Evolutionary conservation across 208 protist species (phyloP).

Genomic region (Acanthamoeba divionensis): DNA sequence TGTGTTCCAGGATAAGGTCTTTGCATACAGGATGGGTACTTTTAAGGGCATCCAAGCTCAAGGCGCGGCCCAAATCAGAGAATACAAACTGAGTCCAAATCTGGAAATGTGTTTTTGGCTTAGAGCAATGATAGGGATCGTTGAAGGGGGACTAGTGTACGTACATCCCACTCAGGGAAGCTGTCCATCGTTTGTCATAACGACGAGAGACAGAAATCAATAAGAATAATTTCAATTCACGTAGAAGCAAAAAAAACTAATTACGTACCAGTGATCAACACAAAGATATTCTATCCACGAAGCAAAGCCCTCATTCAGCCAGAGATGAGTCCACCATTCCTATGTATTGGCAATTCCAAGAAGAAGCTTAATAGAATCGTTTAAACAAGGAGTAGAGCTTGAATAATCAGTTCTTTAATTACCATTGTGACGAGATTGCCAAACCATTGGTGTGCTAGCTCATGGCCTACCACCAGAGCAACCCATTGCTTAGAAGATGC

Average conservation of each 20-base stretch:
- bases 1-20: constrained; percentile 52
- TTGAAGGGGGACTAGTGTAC: not conserved
- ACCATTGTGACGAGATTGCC: constrained; percentile 95
- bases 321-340: constrained; percentile 95
- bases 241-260: not conserved
- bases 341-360: not conserved
- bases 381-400: not conserved
- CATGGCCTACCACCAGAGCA: not conserved
- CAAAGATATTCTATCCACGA: constrained; percentile 57
- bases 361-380: not conserved
- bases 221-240: not conserved
- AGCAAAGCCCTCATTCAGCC: constrained; percentile 93
- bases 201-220: not conserved
- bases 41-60: constrained; percentile 87
- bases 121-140: not conserved
- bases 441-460: constrained; percentile 95
- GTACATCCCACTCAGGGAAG: constrained; percentile 56
- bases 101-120: not conserved
- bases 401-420: too few relatives aligned
- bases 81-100: constrained; percentile 84
- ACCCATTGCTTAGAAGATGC: constrained; percentile 46
- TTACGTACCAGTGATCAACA: constrained; percentile 55
- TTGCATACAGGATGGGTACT: constrained; percentile 90
- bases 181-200: not conserved
- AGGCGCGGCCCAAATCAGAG: constrained; percentile 76